Evolutionary conservation across 2,329 filamentous ascomycete species (phyloP).

Genomic region (Trichothecium sympodiale): DNA sequence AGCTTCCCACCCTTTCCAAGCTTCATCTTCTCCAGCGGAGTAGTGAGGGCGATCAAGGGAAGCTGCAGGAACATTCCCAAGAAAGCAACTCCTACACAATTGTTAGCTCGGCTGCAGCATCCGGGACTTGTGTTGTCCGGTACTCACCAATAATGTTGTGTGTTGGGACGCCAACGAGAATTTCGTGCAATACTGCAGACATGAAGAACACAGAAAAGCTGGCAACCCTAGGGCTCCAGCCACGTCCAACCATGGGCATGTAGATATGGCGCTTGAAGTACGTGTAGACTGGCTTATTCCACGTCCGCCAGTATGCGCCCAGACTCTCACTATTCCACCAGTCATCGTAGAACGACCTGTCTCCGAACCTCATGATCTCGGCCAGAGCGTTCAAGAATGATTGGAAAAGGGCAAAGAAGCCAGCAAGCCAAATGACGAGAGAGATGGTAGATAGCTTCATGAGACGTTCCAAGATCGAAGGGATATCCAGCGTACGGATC

Average conservation of each 20-base stretch:
- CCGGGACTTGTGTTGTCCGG: background rate
- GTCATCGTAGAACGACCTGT: constrained; percentile 89
- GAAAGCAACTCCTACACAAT: constrained; percentile 67
- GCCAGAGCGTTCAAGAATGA: constrained; percentile 84
- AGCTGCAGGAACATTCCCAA: constrained; percentile 89
- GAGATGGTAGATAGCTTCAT: constrained; percentile 95
- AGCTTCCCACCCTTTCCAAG: constrained; percentile 60
- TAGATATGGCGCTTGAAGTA: constrained; percentile 96
- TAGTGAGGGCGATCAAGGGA: constrained; percentile 73
- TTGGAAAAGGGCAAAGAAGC: constrained; percentile 95
- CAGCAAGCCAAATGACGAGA: constrained; percentile 91
- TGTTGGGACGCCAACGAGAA: constrained; percentile 87
- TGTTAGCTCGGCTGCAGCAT: constrained; percentile 3
- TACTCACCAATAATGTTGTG: constrained; percentile 76
- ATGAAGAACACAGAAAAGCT: constrained; percentile 78
- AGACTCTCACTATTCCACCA: constrained; percentile 95
- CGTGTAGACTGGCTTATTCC: constrained; percentile 95
- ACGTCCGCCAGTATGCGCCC: constrained; percentile 84
- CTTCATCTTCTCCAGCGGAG: constrained; percentile 67
- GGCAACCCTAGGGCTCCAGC: constrained; percentile 60
- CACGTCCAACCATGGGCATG: constrained; percentile 73
- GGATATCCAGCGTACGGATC: constrained; percentile 67
- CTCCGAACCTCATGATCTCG: constrained; percentile 81
- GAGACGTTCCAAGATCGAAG: constrained; percentile 75
- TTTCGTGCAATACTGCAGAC: constrained; percentile 81